A percentile compares a stretch with the other conserved stretches of the same genome.
Conservation (phyloP, 2,329 filamentous ascomycete genomes). For the Zalaria obscura region DNA sequence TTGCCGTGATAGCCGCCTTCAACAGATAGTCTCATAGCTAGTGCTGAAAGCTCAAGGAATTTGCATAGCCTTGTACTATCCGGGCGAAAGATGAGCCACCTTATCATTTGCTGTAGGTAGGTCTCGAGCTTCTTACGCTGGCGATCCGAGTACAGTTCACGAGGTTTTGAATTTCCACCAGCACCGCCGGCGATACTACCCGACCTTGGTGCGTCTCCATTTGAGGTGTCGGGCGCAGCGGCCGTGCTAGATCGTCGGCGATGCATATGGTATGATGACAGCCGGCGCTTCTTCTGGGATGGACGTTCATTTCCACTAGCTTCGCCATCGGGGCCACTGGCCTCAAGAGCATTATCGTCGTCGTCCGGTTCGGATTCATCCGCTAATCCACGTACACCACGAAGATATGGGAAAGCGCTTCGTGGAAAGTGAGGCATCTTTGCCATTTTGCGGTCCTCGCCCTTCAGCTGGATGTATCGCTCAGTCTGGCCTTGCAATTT, state of each 20-base stretch:
- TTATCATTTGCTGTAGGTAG: conserved; percentile 86
- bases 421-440: conserved; percentile 84
- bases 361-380: conserved; percentile 64
- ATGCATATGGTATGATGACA: conserved; percentile 41
- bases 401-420: conserved; percentile 78
- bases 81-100: conserved; percentile 90
- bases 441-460: conserved; percentile 49
- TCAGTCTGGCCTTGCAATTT: conserved; percentile 75
- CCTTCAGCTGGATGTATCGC: conserved; percentile 58
- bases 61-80: conserved; percentile 94
- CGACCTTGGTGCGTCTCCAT: conserved; percentile 9
- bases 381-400: conserved; percentile 45
- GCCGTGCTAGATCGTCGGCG: conserved; percentile 44
- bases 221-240: conserved; percentile 1
- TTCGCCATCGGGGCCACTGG: conserved; percentile 47
- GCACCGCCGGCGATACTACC: conserved; percentile 27
- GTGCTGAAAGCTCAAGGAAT: conserved; percentile 84
- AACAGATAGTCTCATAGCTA: conserved; percentile 83
- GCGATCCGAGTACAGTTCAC: conserved; percentile 56
- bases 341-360: conserved; percentile 35
- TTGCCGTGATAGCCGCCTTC: conserved; percentile 97
- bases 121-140: conserved; percentile 77
- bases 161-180: conserved; percentile 20
- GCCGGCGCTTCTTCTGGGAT: conserved; percentile 33
- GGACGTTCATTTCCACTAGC: conserved; percentile 52